phyloP scores from a whole-genome alignment of 345 rosid genomes.

The Leavenworthia alabamica region DNA sequence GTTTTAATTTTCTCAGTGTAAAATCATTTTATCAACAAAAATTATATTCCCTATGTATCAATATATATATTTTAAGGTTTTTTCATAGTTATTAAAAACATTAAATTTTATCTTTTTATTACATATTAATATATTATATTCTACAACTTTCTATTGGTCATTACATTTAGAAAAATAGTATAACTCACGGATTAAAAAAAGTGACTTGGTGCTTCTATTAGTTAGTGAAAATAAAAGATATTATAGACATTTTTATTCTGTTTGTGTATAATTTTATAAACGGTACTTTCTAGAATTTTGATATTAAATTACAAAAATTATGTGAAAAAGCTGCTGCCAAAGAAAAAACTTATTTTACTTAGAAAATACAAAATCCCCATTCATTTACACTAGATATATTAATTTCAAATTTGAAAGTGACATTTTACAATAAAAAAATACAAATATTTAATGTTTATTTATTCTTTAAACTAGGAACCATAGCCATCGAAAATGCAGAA shows the following conservation, averaged over 20 bases:
- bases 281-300: background rate
- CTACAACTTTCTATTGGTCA: too few relatives aligned
- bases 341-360: background rate
- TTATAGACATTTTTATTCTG: background rate
- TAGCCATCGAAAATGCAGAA: slow-evolving; percentile 27
- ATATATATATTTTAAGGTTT: too few relatives aligned
- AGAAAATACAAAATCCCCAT: background rate
- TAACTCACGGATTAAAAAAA: background rate
- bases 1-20: background rate
- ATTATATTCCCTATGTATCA: too few relatives aligned
- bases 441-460: background rate
- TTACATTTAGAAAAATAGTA: too few relatives aligned
- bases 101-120: too few relatives aligned
- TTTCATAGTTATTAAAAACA: too few relatives aligned
- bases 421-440: background rate
- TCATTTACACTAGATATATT: background rate
- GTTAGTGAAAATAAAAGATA: background rate
- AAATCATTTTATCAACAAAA: too few relatives aligned
- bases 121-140: too few relatives aligned
- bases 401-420: background rate
- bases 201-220: background rate
- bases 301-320: background rate
- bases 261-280: background rate
- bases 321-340: background rate
- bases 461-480: background rate